Conservation (phyloP, 306 rosid genomes). For the Vigna nakashimae region DNA sequence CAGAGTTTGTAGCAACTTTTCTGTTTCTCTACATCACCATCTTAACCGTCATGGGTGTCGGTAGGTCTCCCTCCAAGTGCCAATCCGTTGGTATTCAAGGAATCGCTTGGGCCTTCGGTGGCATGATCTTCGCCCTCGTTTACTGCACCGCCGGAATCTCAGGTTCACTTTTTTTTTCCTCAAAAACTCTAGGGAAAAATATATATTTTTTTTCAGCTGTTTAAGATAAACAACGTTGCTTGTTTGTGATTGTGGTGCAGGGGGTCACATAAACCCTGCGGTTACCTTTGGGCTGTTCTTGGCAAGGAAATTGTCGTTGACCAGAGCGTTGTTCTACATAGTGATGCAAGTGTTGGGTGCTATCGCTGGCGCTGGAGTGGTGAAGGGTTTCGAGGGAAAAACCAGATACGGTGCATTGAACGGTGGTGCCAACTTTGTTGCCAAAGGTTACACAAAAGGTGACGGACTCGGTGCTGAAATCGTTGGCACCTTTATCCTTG, state of each 20-base stretch:
- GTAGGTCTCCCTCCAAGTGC: background rate
- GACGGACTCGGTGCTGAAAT: constrained; percentile 65
- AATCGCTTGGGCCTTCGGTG: constrained; percentile 65
- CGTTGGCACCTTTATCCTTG: constrained; percentile 61
- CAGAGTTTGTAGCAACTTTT: constrained; percentile 59
- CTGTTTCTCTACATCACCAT: constrained; percentile 59
- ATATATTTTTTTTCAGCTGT: background rate
- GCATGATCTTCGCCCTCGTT: constrained; percentile 66
- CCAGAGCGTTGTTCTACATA: constrained; percentile 55
- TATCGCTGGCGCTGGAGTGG: constrained; percentile 59
- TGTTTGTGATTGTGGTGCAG: constrained; percentile 22
- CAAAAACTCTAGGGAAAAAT: background rate
- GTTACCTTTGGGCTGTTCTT: constrained; percentile 57
- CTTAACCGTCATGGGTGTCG: constrained; percentile 56
- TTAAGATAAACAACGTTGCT: background rate
- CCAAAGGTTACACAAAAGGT: constrained; percentile 59
- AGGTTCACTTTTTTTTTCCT: constrained; percentile 30
- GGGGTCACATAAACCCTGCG: constrained; percentile 65
- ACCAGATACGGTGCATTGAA: background rate
- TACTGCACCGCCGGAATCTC: constrained; percentile 65
- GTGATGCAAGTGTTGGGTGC: constrained; percentile 62
- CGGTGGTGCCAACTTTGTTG: constrained; percentile 52
- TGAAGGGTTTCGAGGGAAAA: constrained; percentile 60
- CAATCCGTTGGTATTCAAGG: constrained; percentile 56
- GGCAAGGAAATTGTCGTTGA: constrained; percentile 55